Evolutionary conservation across 257 asterid species (phyloP), one percentile per base, ranked within the genome.

Genomic region (Catharanthus roseus): DNA sequence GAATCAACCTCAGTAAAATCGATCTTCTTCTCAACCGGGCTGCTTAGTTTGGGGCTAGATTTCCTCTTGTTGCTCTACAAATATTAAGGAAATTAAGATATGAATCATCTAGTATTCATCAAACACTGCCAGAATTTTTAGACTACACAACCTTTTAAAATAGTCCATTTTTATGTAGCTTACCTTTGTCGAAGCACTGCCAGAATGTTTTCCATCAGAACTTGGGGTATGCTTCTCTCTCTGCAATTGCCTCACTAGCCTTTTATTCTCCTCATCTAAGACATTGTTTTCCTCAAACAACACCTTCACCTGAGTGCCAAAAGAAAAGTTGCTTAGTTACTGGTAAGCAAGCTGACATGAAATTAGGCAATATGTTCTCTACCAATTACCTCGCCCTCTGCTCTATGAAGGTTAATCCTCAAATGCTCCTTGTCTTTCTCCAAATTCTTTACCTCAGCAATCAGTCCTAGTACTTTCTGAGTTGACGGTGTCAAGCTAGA

Each of bases 371-470:
- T 56, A 42, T 42, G 34, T 66, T 61, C 42, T 34, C 57, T 42
- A 26, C 33, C 42, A 50, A 66, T 50, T 77, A 93, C 98, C 96
- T 95, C 99, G 47, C 85, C 93, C 83, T 95, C 99, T 58, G 99
- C 96, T 81, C 75, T 89, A 45, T 19, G 82, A 65, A 95, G 95
- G 82, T 95, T 95, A 51, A 72, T 72, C 39, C 87, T 80, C 69
- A 95, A 65, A 77, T 89, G 86, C 41, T 91, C 93, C 84, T 89
- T 91, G 69, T 84, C 90, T 53, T 84, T 85, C 78, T 86, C 86
- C 73, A 91, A 68, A 50, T 66, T 78, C 77, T 86, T 91, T 21
- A 71, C 74, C 60, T 80, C 88, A 63, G 95, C 92, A 70, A 84
- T 82, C 70, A 95, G 71, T 44, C 95, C 92, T 58, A 91, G 76